A percentile compares a stretch with the other conserved stretches of the same genome.
These are phyloP conservation scores for Metschnikowia colocasiae DNA, from an alignment of 805 yeast genomes.

Conservation along the genomic window DNA sequence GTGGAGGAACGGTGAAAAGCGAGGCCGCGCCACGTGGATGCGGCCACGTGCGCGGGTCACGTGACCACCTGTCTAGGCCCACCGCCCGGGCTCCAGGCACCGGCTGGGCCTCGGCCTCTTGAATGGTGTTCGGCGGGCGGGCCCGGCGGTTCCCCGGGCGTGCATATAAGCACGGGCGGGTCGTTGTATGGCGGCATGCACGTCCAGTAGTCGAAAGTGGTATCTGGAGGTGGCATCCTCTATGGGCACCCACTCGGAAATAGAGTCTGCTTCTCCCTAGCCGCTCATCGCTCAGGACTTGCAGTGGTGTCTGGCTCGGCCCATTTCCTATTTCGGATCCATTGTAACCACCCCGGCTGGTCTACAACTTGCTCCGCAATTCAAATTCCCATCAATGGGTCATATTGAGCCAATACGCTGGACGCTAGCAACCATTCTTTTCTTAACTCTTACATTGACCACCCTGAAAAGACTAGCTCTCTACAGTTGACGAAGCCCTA, in stretches of 20 bases:
- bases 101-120: too few relatives aligned
- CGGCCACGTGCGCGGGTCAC: neutral
- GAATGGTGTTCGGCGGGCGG: too few relatives aligned
- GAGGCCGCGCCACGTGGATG: neutral
- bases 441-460: conserved; percentile 37
- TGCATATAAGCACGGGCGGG: too few relatives aligned
- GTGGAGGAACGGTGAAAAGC: neutral
- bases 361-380: conserved; percentile 32
- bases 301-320: conserved; percentile 38
- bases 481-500: conserved; percentile 38
- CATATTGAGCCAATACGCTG: conserved; percentile 29
- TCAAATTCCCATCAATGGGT: conserved; percentile 43
- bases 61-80: too few relatives aligned
- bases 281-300: conserved; percentile 37
- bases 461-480: conserved; percentile 34
- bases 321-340: conserved; percentile 35
- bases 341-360: conserved; percentile 36
- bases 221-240: too few relatives aligned
- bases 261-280: conserved; percentile 23
- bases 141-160: too few relatives aligned
- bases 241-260: neutral
- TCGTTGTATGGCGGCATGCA: too few relatives aligned
- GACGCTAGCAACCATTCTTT: conserved; percentile 28
- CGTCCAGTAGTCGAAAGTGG: too few relatives aligned
- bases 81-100: too few relatives aligned